Base-by-base conservation (phyloP, 2,329 filamentous ascomycete species). In the Massarina eburnea region DNA sequence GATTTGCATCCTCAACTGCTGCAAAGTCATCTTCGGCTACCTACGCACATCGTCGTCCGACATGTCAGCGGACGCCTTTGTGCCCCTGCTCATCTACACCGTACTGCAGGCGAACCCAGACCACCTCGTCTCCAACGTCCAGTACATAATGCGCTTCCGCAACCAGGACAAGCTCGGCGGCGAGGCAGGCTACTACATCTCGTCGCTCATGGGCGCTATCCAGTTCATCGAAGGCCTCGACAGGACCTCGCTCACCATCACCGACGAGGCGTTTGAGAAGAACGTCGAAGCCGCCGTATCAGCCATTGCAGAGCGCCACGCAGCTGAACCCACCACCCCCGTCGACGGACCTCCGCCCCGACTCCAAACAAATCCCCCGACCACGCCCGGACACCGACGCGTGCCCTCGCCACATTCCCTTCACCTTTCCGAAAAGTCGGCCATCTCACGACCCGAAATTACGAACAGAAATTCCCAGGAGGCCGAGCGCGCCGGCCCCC, bases 171-270 rank as follows among this genome's bases (percentile, higher is more conserved):
- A 97, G 69, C 83, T 99, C 1, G 89, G 88, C 19, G 94, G 94
- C n/a, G 94, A 99, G 75, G 92, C 94, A 12, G 94, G 94, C 10
- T 99, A 99, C 72, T 99, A 99, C 71, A 82, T 99, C 44, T 97
- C 92, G 24, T 97, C 94, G 7, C 74, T 99, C 80, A 89, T 92
- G 85, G 94, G 94, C 42, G 94, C 91, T 30, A 86, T 99, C 39
- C 91, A 96, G 61, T 99, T 99, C 68, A 89, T 99, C 58, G 94
- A 99, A 73, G 95, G 89, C 49, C 85, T 99, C 71, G 94, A 99
- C 70, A 86, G 91, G 35, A 97, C 94, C 1, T 92, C 87, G 20
- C 75, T 99, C 7, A 97, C 94, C 1, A 94, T 99, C 41, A 86
- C 86, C 2, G 91, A 99, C 62, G 90, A 94, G 45, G 94, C 97